Conservation (phyloP, 306 rosid species). For the Begonia peltatifolia region DNA sequence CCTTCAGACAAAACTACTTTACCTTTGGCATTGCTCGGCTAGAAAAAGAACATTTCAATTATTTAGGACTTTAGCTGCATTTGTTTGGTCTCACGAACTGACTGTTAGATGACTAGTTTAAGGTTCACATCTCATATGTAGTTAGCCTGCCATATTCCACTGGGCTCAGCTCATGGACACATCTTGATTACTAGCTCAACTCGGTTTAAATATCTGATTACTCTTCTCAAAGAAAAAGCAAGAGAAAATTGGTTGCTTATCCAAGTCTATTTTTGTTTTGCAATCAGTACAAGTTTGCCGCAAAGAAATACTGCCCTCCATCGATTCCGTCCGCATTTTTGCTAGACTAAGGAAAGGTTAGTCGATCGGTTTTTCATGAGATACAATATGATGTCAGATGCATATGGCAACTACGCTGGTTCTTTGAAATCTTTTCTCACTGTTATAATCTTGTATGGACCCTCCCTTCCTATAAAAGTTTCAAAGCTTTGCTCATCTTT, state of each 20-base stretch:
- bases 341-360: slow-evolving; percentile 9
- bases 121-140: not conserved
- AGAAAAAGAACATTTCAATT: no score
- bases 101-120: not conserved
- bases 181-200: not conserved
- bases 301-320: slow-evolving; percentile 39
- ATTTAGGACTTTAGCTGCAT: no score
- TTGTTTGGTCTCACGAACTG: not conserved
- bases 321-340: slow-evolving; percentile 36
- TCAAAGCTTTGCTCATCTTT: no score
- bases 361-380: no score
- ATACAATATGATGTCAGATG: no score
- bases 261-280: slow-evolving; percentile 6
- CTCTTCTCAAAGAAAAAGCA: no score
- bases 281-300: slow-evolving; percentile 54
- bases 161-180: not conserved
- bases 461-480: no score
- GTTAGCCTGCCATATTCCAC: not conserved
- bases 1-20: no score
- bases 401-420: no score
- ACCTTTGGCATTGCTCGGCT: no score
- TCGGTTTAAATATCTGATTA: not conserved
- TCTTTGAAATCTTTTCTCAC: no score
- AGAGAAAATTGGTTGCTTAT: not conserved
- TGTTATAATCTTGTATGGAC: no score